A percentile compares a stretch with the other conserved stretches of the same genome.
These are phyloP conservation scores for Heterobasidion annosum DNA, from an alignment of 1,284 basidiomycete species.

Conservation along the genomic window DNA sequence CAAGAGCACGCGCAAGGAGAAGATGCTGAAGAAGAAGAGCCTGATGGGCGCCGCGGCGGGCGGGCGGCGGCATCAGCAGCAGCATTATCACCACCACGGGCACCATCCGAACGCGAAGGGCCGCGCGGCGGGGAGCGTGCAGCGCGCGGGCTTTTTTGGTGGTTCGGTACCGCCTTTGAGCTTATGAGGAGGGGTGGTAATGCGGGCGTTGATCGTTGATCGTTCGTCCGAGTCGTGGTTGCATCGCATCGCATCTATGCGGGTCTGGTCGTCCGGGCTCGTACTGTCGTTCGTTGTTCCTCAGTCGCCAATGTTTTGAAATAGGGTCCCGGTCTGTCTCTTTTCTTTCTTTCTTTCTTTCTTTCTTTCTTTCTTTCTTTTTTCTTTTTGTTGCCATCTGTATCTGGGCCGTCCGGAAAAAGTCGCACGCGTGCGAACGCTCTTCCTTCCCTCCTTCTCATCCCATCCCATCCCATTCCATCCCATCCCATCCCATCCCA, in stretches of 20 bases:
- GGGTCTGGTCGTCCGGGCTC: neutral
- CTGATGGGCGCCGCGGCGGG: conserved; percentile 28
- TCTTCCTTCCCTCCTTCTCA: no score
- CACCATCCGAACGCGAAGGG: conserved; percentile 65
- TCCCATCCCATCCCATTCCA: neutral
- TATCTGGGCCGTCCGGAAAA: no score
- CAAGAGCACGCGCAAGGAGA: conserved; percentile 9
- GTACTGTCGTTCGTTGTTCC: neutral
- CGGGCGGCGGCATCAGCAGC: conserved; percentile 26
- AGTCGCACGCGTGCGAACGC: no score
- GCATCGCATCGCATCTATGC: conserved; percentile 15
- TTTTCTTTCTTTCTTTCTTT: neutral
- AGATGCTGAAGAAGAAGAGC: conserved; percentile 42
- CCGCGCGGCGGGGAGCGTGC: conserved; percentile 47
- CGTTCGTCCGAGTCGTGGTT: conserved; percentile 56
- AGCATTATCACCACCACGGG: conserved; percentile 38
- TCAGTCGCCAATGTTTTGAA: neutral
- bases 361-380: neutral
- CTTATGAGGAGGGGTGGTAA: conserved; percentile 6
- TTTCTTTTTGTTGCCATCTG: neutral
- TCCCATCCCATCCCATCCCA: neutral
- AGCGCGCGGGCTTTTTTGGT: conserved; percentile 43
- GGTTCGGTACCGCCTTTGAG: conserved; percentile 20
- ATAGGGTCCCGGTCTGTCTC: neutral
- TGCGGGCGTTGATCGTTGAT: neutral